Conservation (phyloP, 2,329 filamentous ascomycete species). For the Biscogniauxia marginata region DNA sequence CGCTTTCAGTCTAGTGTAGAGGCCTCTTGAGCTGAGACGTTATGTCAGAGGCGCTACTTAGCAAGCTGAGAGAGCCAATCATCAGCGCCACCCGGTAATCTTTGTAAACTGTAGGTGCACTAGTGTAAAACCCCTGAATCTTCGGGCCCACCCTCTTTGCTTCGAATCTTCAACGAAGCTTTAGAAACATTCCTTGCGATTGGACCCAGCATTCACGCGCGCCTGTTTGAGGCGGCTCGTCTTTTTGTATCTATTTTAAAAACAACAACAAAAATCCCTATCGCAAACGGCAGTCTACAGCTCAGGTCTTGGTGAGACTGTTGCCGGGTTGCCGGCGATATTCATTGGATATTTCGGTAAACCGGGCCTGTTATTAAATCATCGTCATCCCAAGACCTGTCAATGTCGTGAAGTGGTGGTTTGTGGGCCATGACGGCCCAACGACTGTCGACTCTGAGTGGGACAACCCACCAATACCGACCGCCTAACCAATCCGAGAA, state of each 20-base stretch:
- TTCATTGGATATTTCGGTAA: not conserved
- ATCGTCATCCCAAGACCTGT: not conserved
- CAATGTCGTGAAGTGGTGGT: not conserved
- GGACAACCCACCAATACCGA: not conserved
- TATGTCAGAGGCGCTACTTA: slow-evolving; percentile 20
- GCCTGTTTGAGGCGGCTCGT: slow-evolving; percentile 9
- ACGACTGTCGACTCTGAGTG: not conserved
- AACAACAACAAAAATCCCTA: no score
- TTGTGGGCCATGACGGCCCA: not conserved
- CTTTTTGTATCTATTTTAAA: not conserved
- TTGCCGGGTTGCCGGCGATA: not conserved
- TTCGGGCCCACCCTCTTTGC: slow-evolving; percentile 10
- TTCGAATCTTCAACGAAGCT: slow-evolving; percentile 11
- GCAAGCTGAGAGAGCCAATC: not conserved
- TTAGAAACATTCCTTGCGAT: slow-evolving; percentile 8
- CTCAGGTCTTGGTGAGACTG: not conserved
- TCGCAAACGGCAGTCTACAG: not conserved
- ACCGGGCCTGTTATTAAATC: not conserved
- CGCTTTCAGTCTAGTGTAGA: not conserved
- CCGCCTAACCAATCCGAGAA: slow-evolving; percentile 3
- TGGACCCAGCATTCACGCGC: slow-evolving; percentile 21
- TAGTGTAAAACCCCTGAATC: slow-evolving; percentile 16
- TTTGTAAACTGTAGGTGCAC: no score
- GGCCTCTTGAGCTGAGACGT: slow-evolving; percentile 2
- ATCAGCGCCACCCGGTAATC: slow-evolving; percentile 1